Evolutionary conservation across 1,139 yeast species (phyloP), one percentile per base, ranked within the genome.

Genomic region (Geotrichum bryndzae): DNA sequence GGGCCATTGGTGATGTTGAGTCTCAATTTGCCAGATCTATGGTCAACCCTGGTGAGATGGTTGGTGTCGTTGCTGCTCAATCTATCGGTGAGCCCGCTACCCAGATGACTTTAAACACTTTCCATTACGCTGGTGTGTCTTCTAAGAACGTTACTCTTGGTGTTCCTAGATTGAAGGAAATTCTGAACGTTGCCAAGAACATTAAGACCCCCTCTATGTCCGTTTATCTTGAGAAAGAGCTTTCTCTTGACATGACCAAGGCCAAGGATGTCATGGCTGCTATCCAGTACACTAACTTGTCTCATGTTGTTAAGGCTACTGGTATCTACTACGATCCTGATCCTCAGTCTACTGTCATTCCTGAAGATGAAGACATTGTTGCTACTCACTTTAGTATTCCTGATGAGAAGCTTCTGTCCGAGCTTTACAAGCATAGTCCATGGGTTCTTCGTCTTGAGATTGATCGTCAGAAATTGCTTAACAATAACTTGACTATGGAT

Each of bases 71-170:
- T 72, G 99, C 99, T 61, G 99, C 99, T 1, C 99, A 94, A 80
- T 91, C 97, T 56, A 94, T 94, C 79, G 99, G 99, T 80, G 99
- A 94, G 76, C 99, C 99, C 59, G 99, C 99, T 33, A 94, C 99
- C 33, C 99, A 94, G 78, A 94, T 94, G 99, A 94, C 99, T 0
- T 84, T 94, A 78, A 94, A 94, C 75, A 94, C 99, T 69, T 95
- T 95, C 96, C 99, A 95, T 82, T 95, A 92, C 82, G 99, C 99
- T 38, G 99, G 99, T 88, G 99, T 95, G 66, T 94, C 98, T 51
- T 92, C 98, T 11, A 95, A 94, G 86, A 95, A 95, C 76, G 99
- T 95, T 64, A 95, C 99, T 4, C 85, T 96, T 70, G 99, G 99
- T 84, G 99, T 95, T 73, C 99, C 99, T 68, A 96, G 99, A 82